These are phyloP conservation scores for Microdochium bolleyi DNA, from an alignment of 2,329 filamentous ascomycete genomes.

Conservation along the genomic window DNA sequence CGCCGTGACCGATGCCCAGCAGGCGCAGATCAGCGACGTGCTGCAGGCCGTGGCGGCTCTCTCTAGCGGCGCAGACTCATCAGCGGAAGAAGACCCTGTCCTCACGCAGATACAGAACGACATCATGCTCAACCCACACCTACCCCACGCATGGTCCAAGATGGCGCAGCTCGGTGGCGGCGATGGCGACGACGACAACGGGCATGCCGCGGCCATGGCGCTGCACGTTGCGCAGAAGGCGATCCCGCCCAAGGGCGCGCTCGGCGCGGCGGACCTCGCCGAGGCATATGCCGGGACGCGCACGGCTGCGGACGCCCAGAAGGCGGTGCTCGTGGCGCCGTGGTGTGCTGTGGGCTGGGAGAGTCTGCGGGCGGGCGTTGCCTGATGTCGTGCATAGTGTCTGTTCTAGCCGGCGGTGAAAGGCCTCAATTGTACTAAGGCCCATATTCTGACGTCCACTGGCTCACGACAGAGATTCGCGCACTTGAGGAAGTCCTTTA, in stretches of 20 bases:
- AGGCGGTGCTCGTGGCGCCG: conserved; percentile 71
- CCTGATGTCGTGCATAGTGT: conserved; percentile 6
- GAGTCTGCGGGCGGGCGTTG: conserved; percentile 35
- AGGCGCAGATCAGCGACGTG: conserved; percentile 64
- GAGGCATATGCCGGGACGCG: conserved; percentile 68
- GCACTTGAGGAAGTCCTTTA: no score
- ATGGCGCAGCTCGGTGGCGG: conserved; percentile 31
- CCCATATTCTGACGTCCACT: no score
- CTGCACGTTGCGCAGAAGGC: conserved; percentile 68
- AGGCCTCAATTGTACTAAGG: no score
- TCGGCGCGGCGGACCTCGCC: conserved; percentile 64
- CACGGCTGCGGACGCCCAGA: conserved; percentile 64
- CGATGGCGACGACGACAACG: not conserved
- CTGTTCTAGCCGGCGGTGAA: no score
- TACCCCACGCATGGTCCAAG: conserved; percentile 73
- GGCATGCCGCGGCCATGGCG: conserved; percentile 61
- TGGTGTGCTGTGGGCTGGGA: conserved; percentile 65
- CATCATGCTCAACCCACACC: conserved; percentile 72
- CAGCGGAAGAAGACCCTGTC: conserved; percentile 31
- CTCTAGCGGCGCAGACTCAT: conserved; percentile 12
- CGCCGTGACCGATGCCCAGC: conserved; percentile 53
- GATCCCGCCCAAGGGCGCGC: conserved; percentile 62
- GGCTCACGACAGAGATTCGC: no score
- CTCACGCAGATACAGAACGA: conserved; percentile 63
- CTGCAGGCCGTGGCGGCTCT: conserved; percentile 65